Evolutionary conservation across 495 filamentous ascomycete genomes (phyloP).

Genomic region (Tuber brumale): DNA sequence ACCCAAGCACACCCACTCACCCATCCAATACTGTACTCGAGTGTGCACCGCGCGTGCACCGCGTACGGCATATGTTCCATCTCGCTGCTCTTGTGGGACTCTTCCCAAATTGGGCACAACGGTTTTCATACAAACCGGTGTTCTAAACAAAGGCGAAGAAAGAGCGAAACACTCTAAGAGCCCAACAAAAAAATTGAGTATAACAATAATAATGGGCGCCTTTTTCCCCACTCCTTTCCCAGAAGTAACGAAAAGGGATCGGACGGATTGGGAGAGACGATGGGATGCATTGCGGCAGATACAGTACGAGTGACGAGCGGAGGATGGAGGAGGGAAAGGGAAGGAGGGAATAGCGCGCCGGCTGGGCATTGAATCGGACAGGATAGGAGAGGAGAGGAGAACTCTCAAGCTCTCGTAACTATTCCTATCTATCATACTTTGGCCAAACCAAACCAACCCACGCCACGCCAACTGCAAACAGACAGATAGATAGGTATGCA

Average conservation of each 20-base stretch:
- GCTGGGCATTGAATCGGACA: neutral
- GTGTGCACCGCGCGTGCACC: neutral
- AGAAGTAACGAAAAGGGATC: neutral
- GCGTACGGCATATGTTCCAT: neutral
- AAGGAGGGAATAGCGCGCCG: neutral
- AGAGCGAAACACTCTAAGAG: neutral
- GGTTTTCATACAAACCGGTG: neutral
- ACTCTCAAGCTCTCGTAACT: neutral
- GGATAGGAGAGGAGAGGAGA: neutral
- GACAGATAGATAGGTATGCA: neutral
- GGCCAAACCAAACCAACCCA: neutral
- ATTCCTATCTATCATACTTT: neutral
- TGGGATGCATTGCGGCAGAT: neutral
- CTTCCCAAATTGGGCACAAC: neutral
- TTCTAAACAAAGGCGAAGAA: neutral
- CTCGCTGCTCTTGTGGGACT: constrained; percentile 2
- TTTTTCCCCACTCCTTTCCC: neutral
- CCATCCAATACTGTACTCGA: neutral
- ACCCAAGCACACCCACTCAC: neutral
- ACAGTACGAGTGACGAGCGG: neutral
- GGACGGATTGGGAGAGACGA: neutral
- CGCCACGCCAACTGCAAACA: neutral
- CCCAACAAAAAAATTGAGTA: neutral
- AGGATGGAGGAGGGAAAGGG: neutral
- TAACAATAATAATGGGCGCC: neutral